These are phyloP conservation scores for Phytophthora fragariaefolia DNA, from an alignment of 352 stramenopile genomes.

Conservation along the genomic window DNA sequence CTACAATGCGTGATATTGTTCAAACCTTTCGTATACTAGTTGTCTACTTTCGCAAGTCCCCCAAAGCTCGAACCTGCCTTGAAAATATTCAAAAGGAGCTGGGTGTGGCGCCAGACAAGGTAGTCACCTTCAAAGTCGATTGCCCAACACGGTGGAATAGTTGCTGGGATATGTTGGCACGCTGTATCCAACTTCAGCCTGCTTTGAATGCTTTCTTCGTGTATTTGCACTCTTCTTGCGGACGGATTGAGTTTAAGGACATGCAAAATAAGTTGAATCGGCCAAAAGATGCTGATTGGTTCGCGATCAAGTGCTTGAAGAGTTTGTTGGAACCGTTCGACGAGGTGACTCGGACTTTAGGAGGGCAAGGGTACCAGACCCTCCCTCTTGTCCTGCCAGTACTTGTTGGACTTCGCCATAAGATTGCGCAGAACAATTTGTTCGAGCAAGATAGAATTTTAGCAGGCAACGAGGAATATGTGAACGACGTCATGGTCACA, in stretches of 20 bases:
- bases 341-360: background rate
- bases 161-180: background rate
- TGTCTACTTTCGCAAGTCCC: background rate
- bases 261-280: background rate
- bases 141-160: background rate
- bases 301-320: background rate
- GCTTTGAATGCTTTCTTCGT: background rate
- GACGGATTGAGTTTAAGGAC: background rate
- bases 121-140: background rate
- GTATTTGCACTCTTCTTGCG: background rate
- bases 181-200: background rate
- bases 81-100: background rate
- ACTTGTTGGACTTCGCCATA: background rate
- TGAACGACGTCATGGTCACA: background rate
- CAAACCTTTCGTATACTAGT: background rate
- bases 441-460: too few species aligned
- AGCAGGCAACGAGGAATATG: background rate
- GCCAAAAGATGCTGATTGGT: background rate
- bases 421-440: background rate
- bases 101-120: background rate
- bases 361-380: background rate
- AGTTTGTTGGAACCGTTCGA: background rate
- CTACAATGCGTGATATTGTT: background rate
- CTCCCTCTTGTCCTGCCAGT: background rate
- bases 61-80: background rate